These are phyloP conservation scores for Phytophthora sansomeana DNA, from an alignment of 352 stramenopile species.

Conservation along the genomic window DNA sequence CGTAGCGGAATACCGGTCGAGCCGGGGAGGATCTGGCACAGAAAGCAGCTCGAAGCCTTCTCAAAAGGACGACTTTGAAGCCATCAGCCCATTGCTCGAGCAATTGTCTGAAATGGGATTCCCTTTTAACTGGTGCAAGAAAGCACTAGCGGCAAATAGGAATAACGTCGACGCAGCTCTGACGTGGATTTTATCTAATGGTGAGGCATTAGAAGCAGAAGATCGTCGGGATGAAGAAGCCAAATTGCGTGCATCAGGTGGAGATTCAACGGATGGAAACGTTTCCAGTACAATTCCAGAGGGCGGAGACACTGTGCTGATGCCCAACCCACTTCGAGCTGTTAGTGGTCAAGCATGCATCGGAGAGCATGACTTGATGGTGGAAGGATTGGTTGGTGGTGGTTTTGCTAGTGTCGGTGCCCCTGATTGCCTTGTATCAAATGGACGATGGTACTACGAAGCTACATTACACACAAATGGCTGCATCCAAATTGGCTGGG, in stretches of 20 bases:
- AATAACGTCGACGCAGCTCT: constrained; percentile 93
- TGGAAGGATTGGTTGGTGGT: constrained; percentile 85
- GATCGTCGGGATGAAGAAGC: constrained; percentile 87
- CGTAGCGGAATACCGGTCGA: constrained; percentile 79
- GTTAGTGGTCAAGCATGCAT: constrained; percentile 90
- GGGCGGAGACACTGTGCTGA: constrained; percentile 46
- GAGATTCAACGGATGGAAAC: constrained; percentile 41
- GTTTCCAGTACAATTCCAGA: constrained; percentile 32
- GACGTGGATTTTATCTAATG: constrained; percentile 94
- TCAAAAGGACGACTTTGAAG: constrained; percentile 62
- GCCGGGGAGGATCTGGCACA: constrained; percentile 35
- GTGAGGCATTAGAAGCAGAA: constrained; percentile 89
- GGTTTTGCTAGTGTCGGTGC: constrained; percentile 88
- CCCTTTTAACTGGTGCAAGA: constrained; percentile 93
- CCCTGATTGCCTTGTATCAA: constrained; percentile 81
- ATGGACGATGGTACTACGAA: constrained; percentile 92
- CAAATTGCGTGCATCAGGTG: constrained; percentile 48
- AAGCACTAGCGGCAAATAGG: constrained; percentile 87
- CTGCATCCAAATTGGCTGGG: constrained; percentile 96
- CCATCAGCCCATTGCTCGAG: constrained; percentile 79
- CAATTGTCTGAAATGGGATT: constrained; percentile 95
- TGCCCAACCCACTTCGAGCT: constrained; percentile 81
- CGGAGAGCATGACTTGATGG: constrained; percentile 83
- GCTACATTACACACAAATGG: constrained; percentile 93
- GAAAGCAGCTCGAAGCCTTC: constrained; percentile 31